A percentile compares a stretch with the other conserved stretches of the same genome.
Conservation (phyloP, 2,329 filamentous ascomycete species). For the Fusarium poae region DNA sequence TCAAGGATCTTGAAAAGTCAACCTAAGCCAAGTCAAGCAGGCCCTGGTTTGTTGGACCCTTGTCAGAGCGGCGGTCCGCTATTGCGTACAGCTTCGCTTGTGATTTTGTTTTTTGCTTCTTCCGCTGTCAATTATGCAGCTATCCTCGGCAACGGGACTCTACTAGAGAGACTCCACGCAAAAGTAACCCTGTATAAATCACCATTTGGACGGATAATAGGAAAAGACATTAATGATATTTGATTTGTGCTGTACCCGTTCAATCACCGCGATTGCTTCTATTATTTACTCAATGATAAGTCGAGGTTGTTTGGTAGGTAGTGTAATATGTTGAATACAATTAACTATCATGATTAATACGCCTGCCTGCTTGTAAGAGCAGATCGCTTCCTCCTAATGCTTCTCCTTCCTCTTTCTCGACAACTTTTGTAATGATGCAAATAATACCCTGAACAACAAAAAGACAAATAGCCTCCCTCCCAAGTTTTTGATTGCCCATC, state of each 20-base stretch:
- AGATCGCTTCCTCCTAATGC: neutral
- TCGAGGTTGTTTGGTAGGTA: neutral
- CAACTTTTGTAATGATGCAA: slow-evolving; percentile 27
- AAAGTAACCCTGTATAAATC: neutral
- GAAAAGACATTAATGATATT: neutral
- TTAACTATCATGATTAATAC: slow-evolving; percentile 29
- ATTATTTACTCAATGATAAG: neutral
- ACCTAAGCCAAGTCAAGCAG: slow-evolving; percentile 5
- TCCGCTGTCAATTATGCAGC: slow-evolving; percentile 41
- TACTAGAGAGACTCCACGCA: neutral
- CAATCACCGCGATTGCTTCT: neutral
- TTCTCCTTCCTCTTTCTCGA: neutral
- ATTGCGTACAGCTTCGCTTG: slow-evolving; percentile 28
- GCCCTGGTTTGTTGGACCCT: neutral
- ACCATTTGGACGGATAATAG: neutral
- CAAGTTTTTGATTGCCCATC: slow-evolving; percentile 33
- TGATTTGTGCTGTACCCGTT: neutral
- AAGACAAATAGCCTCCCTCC: slow-evolving; percentile 28
- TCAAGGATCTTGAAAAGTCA: slow-evolving; percentile 17
- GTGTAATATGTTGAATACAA: slow-evolving; percentile 33
- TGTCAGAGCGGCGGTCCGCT: slow-evolving; percentile 12
- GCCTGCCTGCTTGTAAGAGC: neutral
- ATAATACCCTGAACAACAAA: slow-evolving; percentile 14
- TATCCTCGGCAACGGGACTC: slow-evolving; percentile 9
- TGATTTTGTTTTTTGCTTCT: slow-evolving; percentile 43